Evolutionary conservation across 2,329 filamentous ascomycete genomes (phyloP), one percentile per base, ranked within the genome.

Genomic region (Pseudogymnoascus sp.): DNA sequence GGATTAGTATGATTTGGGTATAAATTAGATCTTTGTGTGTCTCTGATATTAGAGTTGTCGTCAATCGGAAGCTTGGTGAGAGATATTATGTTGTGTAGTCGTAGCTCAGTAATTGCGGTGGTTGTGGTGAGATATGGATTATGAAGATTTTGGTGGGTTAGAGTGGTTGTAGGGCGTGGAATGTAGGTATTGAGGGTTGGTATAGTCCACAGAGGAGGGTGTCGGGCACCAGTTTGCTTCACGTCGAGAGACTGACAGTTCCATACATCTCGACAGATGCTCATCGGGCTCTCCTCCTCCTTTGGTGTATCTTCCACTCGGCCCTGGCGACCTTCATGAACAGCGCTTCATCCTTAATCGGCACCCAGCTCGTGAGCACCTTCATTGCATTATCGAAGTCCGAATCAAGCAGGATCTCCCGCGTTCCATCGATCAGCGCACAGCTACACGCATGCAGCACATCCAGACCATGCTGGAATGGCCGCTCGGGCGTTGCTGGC

Each of bases 381-480:
- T 97, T 97, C 95, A 99, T 99, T 55, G 90, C 90, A 71, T 96
- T 96, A 74, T 99, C 95, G 75, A 97, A 99, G 73, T 99, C 95
- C 16, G 90, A 91, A 70, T 96, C 92, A 5, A 97, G 80, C 33
- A 99, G 81, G 60, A 96, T 91, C 65, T 96, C 91, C 38, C 91
- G 83, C 67, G 95, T 90, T 16, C 91, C 93, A 73, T 96, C 91
- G 58, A 97, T 93, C 28, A 99, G 81, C 1, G 95, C 93, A 2
- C 93, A 90, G 65, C 89, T 90, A 5, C 92, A 89, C 9, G 95
- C 93, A 75, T 99, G 95, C 60, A 99, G 79, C 37, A 97, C 83
- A 70, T 96, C 92, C 37, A 97, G 82, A 61, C 91, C 89, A 40
- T 84, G 82, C 68, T 83, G 79, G 69, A 86, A 82, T 52, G 74